Evolutionary conservation across 345 rosid genomes (phyloP).

Genomic region (Atalantia buxifolia): DNA sequence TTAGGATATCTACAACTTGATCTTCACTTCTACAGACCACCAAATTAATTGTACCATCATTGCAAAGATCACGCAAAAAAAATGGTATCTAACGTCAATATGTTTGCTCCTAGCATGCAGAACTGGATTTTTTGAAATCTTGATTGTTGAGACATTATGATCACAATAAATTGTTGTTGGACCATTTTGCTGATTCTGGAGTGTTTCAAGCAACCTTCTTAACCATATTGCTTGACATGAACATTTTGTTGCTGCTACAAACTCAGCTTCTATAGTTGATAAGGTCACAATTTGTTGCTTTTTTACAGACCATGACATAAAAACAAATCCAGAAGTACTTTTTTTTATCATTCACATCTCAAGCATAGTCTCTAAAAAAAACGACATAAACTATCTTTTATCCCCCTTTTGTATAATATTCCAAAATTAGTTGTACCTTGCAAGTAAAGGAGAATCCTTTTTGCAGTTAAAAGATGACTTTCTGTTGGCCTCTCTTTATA

Average conservation of each 20-base stretch:
- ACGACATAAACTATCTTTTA: no score
- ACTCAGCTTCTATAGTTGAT: background rate
- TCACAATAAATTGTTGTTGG: background rate
- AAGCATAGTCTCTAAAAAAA: background rate
- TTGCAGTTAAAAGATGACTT: background rate
- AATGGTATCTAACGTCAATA: no score
- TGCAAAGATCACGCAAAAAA: no score
- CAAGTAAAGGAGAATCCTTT: background rate
- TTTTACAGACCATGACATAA: background rate
- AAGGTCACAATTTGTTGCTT: background rate
- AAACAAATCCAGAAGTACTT: no score
- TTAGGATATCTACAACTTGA: background rate
- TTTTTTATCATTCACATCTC: background rate
- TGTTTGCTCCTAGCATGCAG: background rate
- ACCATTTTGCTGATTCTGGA: background rate
- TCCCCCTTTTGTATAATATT: no score
- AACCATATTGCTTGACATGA: background rate
- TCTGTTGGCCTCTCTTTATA: background rate
- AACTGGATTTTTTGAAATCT: background rate
- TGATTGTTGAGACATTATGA: background rate
- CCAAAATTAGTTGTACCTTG: background rate
- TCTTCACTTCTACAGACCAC: background rate
- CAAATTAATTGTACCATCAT: background rate
- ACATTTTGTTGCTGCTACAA: background rate
- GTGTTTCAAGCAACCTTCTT: background rate